These are phyloP conservation scores for Hypoxylon sp. DNA, from an alignment of 2,329 filamentous ascomycete genomes.

Conservation along the genomic window DNA sequence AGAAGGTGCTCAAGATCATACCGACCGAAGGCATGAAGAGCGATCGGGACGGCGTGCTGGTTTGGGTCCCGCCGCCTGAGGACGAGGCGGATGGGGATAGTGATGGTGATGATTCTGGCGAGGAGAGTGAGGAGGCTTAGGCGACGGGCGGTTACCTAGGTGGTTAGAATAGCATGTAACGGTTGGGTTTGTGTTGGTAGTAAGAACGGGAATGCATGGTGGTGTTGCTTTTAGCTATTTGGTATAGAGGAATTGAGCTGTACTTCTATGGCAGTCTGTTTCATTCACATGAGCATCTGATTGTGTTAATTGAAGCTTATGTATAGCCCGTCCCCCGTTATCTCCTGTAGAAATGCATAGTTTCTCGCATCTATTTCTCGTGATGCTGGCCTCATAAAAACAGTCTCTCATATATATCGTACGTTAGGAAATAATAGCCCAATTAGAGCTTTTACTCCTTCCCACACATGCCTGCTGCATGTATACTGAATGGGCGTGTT, in stretches of 20 bases:
- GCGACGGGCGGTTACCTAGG: not conserved
- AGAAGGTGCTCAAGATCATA: conserved; percentile 87
- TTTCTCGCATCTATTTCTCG: not conserved
- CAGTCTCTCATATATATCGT: too few relatives aligned
- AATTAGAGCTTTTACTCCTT: too few relatives aligned
- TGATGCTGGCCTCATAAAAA: not conserved
- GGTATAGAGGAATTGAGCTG: conserved; percentile 24
- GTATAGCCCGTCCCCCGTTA: not conserved
- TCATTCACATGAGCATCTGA: not conserved
- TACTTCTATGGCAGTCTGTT: conserved; percentile 9
- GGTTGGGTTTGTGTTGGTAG: conserved; percentile 4
- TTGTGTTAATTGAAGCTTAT: not conserved
- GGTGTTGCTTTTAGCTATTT: conserved; percentile 21
- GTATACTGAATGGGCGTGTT: too few relatives aligned
- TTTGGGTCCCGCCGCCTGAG: conserved; percentile 71
- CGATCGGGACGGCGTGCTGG: conserved; percentile 74
- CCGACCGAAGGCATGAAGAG: conserved; percentile 80
- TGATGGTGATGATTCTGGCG: conserved; percentile 36
- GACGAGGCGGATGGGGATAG: conserved; percentile 51
- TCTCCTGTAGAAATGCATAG: not conserved
- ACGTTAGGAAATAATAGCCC: too few relatives aligned
- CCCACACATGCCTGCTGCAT: too few relatives aligned
- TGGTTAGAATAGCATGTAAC: conserved; percentile 9
- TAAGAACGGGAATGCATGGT: not conserved
- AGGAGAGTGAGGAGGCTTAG: conserved; percentile 6